Evolutionary conservation across 768 basidiomycete genomes (phyloP), one percentile per base, ranked within the genome.

Genomic region (Infundibulicybe gibba): DNA sequence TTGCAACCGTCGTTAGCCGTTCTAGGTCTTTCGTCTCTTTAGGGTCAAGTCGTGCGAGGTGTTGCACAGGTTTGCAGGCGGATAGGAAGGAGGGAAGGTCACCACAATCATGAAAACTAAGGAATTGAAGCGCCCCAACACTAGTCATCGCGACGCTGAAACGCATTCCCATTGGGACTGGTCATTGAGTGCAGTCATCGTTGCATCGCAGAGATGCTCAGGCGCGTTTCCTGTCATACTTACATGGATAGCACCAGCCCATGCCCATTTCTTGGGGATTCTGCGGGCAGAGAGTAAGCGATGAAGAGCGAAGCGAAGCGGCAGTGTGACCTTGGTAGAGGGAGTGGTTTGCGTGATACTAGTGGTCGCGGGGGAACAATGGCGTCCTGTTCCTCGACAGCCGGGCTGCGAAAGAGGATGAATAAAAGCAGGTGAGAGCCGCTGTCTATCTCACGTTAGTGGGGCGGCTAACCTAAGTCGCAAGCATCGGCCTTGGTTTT

Each of bases 201-300:
- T 59, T 25, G 79, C 70, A 32, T 75, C 66, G 62, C 83, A 83
- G 0, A 83, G 53, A 6, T 62, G 62, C 45, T 80, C 71, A 20
- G 68, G 59, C 17, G 63, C 61, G 16, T 64, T 65, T 4, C 59
- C 61, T 11, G 63, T 60, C 2, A 62, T 61, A 19, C 66, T 67
- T 16, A 77, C 67, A 45, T 71, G 69, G 21, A 87, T 64, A 16
- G 76, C 64, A 17, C 84, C 85, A 32, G 70, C 64, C 86, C 87
- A 87, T 51, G 70, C 80, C 79, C 79, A 88, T 44, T 76, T 76
- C 57, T 79, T 80, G 16, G 68, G 68, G 34, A 80, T 77, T 51
- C 83, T 85, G 46, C 1, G 35, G 43, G 33, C 17, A 34, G 5
- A 33, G 60, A 2, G 59, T 49, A 40, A 45, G 14, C 30, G 5